Evolutionary conservation across 345 rosid species (phyloP), one percentile per base, ranked within the genome.

Genomic region (Camelina laxa): DNA sequence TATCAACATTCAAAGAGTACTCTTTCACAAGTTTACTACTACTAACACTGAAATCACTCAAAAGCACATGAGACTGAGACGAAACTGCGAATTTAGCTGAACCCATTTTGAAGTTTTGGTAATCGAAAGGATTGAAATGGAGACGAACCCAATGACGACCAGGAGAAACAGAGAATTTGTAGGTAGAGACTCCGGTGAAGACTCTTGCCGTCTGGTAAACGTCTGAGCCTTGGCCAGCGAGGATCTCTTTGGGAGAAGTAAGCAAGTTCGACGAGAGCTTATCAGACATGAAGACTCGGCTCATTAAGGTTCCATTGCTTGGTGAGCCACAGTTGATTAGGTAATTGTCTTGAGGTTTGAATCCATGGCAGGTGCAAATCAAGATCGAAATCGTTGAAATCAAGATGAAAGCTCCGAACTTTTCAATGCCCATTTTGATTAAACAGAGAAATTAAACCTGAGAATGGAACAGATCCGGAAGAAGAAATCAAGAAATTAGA

Each of bases 131-230:
- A 68, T 81, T 66, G 83, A 95, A 92, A 74, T 95, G 86, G 21
- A 95, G 87, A 55, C 99, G 97, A 75, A 95, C 90, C 97, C 96
- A 95, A 70, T 90, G 96, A 64, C 99, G 84, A 51, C 96, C 99
- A 70, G 75, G 83, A 57, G 78, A 24, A 47, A 95, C 74, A 5
- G 89, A 36, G 75, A 95, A 88, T 50, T 84, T 82, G 87, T 90
- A 95, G 76, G 53, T 82, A 0, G 99, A 79, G 66, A 83, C 82
- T 61, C 65, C 80, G 2, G 83, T 77, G 70, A 92, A 84, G 83
- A 95, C 80, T 80, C 92, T 84, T 0, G 97, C 97, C 2, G 99
- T 87, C 50, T 81, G 86, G 85, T 95, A 89, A 39, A 95, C 82
- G 36, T 44, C 80, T 3, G 90, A 84, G 72, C 78, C 84, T 76